Evolutionary conservation across 2,329 filamentous ascomycete species (phyloP).

Genomic region (Alternaria gansuensis): DNA sequence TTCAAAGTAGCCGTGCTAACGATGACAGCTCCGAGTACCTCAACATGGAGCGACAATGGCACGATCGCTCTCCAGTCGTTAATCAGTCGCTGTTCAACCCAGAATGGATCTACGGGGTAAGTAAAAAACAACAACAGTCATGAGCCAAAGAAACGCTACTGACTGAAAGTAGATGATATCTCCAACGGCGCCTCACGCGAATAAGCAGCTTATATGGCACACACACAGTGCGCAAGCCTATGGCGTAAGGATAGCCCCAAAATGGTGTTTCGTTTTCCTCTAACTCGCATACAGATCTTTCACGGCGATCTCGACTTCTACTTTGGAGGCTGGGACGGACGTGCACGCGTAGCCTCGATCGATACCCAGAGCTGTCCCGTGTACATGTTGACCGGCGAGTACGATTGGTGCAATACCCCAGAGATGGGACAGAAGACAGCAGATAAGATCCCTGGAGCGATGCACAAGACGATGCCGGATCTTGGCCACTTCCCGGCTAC

Average conservation of each 20-base stretch:
- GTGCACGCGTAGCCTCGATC: constrained; percentile 56
- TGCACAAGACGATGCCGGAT: constrained; percentile 57
- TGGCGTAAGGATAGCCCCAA: constrained; percentile 39
- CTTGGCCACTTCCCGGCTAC: constrained; percentile 61
- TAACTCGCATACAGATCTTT: constrained; percentile 52
- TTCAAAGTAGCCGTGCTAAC: constrained; percentile 32
- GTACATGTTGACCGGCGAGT: constrained; percentile 62
- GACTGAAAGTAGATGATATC: constrained; percentile 54
- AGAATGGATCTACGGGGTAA: constrained; percentile 60
- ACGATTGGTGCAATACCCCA: constrained; percentile 60
- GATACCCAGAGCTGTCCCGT: constrained; percentile 61
- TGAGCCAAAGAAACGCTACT: background rate
- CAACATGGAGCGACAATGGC: constrained; percentile 56
- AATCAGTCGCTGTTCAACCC: constrained; percentile 61
- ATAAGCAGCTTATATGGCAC: constrained; percentile 62
- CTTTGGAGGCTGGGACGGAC: constrained; percentile 61
- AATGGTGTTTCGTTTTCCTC: background rate
- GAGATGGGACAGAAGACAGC: constrained; percentile 59
- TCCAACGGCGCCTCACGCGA: constrained; percentile 56
- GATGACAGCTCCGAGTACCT: constrained; percentile 50
- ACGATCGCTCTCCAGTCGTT: constrained; percentile 58
- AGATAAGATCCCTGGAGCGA: constrained; percentile 58
- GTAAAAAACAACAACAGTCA: background rate
- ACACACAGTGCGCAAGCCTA: constrained; percentile 61
- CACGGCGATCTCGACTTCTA: constrained; percentile 63